Percentiles rank a stretch among this genome's conserved stretches.
Conservation (phyloP, 2,329 filamentous ascomycete species). For the Paecilomyces dactylethromorphus region DNA sequence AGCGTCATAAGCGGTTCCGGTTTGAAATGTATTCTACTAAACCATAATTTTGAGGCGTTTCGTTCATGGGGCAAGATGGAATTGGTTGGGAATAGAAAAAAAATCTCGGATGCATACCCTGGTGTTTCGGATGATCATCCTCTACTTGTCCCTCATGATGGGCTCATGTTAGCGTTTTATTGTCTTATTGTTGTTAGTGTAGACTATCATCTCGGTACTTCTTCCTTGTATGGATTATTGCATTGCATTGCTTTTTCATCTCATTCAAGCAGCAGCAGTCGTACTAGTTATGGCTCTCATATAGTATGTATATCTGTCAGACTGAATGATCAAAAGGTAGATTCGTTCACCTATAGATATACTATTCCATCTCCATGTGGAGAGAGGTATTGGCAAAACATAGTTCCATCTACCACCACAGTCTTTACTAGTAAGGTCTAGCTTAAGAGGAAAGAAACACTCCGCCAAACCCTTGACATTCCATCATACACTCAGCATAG, state of each 20-base stretch:
- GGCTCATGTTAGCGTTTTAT: neutral
- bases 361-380: too few relatives aligned
- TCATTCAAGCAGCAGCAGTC: neutral
- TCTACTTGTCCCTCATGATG: neutral
- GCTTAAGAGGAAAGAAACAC: too few relatives aligned
- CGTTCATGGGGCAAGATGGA: neutral
- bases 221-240: neutral
- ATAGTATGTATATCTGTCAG: too few relatives aligned
- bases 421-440: too few relatives aligned
- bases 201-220: neutral
- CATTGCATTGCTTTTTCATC: neutral
- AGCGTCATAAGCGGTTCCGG: conserved; percentile 1
- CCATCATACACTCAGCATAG: too few relatives aligned
- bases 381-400: too few relatives aligned
- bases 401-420: too few relatives aligned
- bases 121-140: neutral
- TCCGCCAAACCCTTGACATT: too few relatives aligned
- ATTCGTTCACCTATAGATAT: too few relatives aligned
- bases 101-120: neutral
- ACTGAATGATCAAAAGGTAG: too few relatives aligned
- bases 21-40: neutral
- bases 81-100: neutral
- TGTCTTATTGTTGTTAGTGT: neutral
- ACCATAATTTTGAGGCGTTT: neutral
- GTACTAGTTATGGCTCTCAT: too few relatives aligned